A percentile compares a stretch with the other conserved stretches of the same genome.
Evolutionary conservation across 1,139 yeast species (phyloP).

Genomic region (Candida tropicalis): DNA sequence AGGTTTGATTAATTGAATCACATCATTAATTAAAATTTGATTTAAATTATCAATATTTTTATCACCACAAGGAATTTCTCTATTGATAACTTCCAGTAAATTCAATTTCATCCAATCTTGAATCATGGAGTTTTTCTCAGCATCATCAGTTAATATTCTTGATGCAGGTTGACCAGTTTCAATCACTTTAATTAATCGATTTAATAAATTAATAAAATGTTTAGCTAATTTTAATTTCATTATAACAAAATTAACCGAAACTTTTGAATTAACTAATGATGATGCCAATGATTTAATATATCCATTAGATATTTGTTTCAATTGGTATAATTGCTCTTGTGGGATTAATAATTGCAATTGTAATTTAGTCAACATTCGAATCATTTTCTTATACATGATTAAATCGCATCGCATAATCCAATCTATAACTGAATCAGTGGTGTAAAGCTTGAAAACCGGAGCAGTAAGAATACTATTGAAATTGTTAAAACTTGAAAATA

Average conservation of each 20-base stretch:
- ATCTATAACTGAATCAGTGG: conserved; percentile 47
- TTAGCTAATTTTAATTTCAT: conserved; percentile 59
- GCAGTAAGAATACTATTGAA: conserved; percentile 65
- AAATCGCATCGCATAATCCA: conserved; percentile 75
- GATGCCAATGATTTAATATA: conserved; percentile 43
- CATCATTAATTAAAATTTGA: conserved; percentile 43
- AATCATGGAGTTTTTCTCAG: conserved; percentile 55
- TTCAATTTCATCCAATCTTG: conserved; percentile 64
- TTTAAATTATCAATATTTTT: conserved; percentile 34
- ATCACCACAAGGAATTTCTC: conserved; percentile 58
- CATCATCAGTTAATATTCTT: conserved; percentile 47
- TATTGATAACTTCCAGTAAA: conserved; percentile 48
- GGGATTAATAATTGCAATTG: conserved; percentile 63
- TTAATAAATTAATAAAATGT: conserved; percentile 58
- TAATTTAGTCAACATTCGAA: conserved; percentile 66
- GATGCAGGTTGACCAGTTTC: conserved; percentile 63
- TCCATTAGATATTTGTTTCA: conserved; percentile 47
- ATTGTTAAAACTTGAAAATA: conserved; percentile 54
- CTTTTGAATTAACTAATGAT: conserved; percentile 36
- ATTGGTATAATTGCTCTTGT: conserved; percentile 50
- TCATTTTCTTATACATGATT: conserved; percentile 60
- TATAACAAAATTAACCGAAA: conserved; percentile 53
- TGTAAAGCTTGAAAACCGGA: conserved; percentile 64
- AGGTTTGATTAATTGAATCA: conserved; percentile 10
- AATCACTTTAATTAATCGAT: conserved; percentile 59